Percentiles rank a stretch among this genome's conserved stretches.
These are phyloP conservation scores for Apiospora phragmitis DNA, from an alignment of 2,329 filamentous ascomycete genomes.

Conservation along the genomic window DNA sequence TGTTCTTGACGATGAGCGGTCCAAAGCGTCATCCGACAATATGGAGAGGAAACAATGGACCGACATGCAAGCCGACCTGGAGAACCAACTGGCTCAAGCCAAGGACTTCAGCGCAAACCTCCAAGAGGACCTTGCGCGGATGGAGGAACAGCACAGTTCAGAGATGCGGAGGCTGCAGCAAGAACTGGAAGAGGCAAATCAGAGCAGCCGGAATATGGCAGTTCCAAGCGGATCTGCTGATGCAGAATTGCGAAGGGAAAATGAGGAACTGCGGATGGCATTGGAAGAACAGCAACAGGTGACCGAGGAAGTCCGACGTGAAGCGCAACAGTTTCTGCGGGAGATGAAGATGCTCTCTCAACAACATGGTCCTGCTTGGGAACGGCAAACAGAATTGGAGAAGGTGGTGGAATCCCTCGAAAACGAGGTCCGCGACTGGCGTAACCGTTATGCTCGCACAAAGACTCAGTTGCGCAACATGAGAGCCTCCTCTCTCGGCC, in stretches of 20 bases:
- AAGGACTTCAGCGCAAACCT: slow-evolving; percentile 78
- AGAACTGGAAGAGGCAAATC: slow-evolving; percentile 58
- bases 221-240: slow-evolving; percentile 38
- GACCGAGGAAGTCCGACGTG: slow-evolving; percentile 81
- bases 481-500: slow-evolving; percentile 76
- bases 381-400: slow-evolving; percentile 78
- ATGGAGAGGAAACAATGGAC: slow-evolving; percentile 72
- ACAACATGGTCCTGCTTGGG: slow-evolving; percentile 75
- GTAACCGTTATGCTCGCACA: slow-evolving; percentile 80
- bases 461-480: slow-evolving; percentile 86
- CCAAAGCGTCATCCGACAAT: slow-evolving; percentile 50
- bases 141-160: slow-evolving; percentile 67
- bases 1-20: slow-evolving; percentile 60
- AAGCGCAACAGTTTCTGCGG: slow-evolving; percentile 78
- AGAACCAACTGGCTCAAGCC: slow-evolving; percentile 72
- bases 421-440: slow-evolving; percentile 85
- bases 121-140: slow-evolving; percentile 73
- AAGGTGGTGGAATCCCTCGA: slow-evolving; percentile 76
- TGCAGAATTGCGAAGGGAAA: slow-evolving; percentile 63
- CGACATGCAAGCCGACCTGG: slow-evolving; percentile 65
- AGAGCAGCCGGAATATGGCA: slow-evolving; percentile 27
- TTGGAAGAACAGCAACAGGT: slow-evolving; percentile 75
- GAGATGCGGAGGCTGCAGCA: slow-evolving; percentile 63
- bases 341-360: slow-evolving; percentile 90
- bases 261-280: slow-evolving; percentile 66